Evolutionary conservation across 805 yeast genomes (phyloP).

Genomic region (Blastobotrys parvus): DNA sequence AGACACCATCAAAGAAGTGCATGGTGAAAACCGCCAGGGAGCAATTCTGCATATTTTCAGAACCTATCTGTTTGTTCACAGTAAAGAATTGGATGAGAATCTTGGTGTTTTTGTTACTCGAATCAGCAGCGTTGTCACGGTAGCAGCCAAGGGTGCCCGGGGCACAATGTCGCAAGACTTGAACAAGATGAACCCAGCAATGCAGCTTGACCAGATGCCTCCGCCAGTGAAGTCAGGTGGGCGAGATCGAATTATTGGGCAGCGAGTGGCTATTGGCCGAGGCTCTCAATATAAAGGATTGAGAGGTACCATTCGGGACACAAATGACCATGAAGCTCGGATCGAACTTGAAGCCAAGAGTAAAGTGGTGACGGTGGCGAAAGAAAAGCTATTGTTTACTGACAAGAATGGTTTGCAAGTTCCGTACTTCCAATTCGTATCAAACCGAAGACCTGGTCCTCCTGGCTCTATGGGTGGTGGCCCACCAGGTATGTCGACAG

Average conservation of each 20-base stretch:
- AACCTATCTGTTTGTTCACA: conserved; percentile 67
- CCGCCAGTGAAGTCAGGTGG: conserved; percentile 55
- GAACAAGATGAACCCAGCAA: conserved; percentile 79
- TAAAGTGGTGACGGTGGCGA: conserved; percentile 78
- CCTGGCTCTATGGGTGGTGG: conserved; percentile 12
- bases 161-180: conserved; percentile 42
- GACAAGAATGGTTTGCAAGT: conserved; percentile 55
- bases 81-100: conserved; percentile 72
- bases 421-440: conserved; percentile 72
- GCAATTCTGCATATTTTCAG: conserved; percentile 79
- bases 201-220: conserved; percentile 47
- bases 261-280: conserved; percentile 75
- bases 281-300: conserved; percentile 93
- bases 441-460: conserved; percentile 5
- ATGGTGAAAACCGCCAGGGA: conserved; percentile 85
- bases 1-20: conserved; percentile 80
- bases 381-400: conserved; percentile 66
- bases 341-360: conserved; percentile 90
- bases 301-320: conserved; percentile 87
- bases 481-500: too few relatives aligned
- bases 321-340: conserved; percentile 85
- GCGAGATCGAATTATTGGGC: conserved; percentile 47
- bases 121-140: conserved; percentile 67
- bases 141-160: conserved; percentile 74
- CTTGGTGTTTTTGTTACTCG: conserved; percentile 84